Evolutionary conservation across 2,329 filamentous ascomycete species (phyloP).

Genomic region (Xylariaceae sp.): DNA sequence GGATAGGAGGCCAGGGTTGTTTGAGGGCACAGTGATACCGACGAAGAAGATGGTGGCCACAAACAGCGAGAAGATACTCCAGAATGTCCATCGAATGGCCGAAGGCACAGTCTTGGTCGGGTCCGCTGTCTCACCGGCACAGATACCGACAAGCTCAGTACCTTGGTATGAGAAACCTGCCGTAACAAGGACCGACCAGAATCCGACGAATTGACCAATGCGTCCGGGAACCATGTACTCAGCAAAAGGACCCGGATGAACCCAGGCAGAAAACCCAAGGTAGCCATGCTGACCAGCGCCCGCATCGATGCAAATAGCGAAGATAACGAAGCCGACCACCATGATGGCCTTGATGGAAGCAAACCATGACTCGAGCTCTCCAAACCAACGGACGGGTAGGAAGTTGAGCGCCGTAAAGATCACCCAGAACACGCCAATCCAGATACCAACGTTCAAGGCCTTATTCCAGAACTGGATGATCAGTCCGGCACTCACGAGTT

Average conservation of each 20-base stretch:
- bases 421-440: conserved; percentile 68
- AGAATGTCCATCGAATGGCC: conserved; percentile 71
- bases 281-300: conserved; percentile 65
- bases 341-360: conserved; percentile 72
- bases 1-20: conserved; percentile 49
- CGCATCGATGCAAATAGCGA: conserved; percentile 68
- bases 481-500: conserved; percentile 65
- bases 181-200: conserved; percentile 63
- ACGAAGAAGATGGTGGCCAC: conserved; percentile 63
- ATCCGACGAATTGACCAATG: conserved; percentile 60
- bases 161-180: conserved; percentile 69
- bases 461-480: conserved; percentile 72
- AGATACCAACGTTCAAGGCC: conserved; percentile 60
- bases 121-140: conserved; percentile 70
- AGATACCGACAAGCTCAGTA: conserved; percentile 70
- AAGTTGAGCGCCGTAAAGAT: conserved; percentile 65
- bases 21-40: conserved; percentile 63
- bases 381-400: conserved; percentile 66
- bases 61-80: conserved; percentile 67
- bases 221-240: conserved; percentile 51
- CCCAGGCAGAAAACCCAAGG: conserved; percentile 69
- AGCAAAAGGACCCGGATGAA: conserved; percentile 61
- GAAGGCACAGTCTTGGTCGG: conserved; percentile 66
- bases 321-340: conserved; percentile 69
- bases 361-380: conserved; percentile 75